Evolutionary conservation across 805 yeast genomes (phyloP), one percentile per base, ranked within the genome.

Genomic region (Schizosaccharomyces osmophilus): DNA sequence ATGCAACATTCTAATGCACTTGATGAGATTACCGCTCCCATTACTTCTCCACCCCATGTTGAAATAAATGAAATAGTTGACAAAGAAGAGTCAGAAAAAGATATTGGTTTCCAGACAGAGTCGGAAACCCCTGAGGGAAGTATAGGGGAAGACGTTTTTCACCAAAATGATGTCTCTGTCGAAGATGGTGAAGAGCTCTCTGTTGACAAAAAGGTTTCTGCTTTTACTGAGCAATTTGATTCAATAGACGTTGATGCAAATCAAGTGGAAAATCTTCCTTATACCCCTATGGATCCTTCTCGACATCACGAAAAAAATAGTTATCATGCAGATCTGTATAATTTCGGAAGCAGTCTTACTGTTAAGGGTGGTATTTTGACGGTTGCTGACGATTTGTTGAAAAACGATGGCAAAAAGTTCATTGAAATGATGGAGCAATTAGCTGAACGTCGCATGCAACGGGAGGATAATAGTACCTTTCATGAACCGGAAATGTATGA

Each of bases 351-450:
- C 63, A 63, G 68, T 60, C 64, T 72, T 29, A 65, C 72, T 36
- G 67, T 71, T 26, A 69, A 68, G 48, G 73, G 73, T 45, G 81
- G 80, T 15, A 73, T 79, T 62, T 71, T 78, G 64, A 74, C 83
- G 3, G 78, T 88, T 55, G 93, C 95, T 0, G 94, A 87, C 65
- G 94, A 87, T 67, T 70, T 88, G 32, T 75, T 87, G 66, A 80
- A 79, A 65, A 83, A 82, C 68, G 86, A 84, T 64, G 95, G 95
- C n/a, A 78, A 78, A 64, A 79, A 82, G 54, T 85, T 87, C 64
- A 77, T 87, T 41, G 83, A 83, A 64, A 82, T 86, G 77, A 83
- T 88, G 80, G 94, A 87, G 69, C 78, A 81, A 61, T 73, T 85
- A 57, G 85, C 87, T 3, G 78, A 78, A 62, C 76, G 81, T 55